phyloP scores from a whole-genome alignment of 257 asterid species.

The Nicotiana tabacum region DNA sequence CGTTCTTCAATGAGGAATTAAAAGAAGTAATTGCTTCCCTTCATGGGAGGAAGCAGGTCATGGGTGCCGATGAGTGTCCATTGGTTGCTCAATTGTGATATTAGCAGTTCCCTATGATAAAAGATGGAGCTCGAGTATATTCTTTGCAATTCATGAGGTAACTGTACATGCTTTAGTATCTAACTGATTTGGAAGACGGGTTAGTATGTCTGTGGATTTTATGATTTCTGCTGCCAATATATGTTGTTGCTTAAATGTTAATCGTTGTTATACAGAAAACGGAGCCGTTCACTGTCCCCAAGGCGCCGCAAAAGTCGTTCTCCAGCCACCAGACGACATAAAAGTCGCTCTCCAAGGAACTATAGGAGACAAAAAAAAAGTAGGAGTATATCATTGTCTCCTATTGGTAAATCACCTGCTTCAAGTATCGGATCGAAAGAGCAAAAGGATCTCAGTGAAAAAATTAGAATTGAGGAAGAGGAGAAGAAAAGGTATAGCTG shows the following conservation, averaged over 20 bases:
- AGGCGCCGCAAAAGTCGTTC: constrained; percentile 73
- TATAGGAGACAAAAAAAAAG: constrained; percentile 57
- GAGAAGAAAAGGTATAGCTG: constrained; percentile 80
- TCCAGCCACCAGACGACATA: constrained; percentile 56
- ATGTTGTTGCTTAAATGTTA: constrained; percentile 43
- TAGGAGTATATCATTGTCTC: constrained; percentile 48
- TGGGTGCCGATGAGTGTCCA: constrained; percentile 85
- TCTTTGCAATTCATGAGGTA: constrained; percentile 96
- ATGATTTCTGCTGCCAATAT: constrained; percentile 20
- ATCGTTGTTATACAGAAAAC: constrained; percentile 62
- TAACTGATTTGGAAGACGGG: constrained; percentile 36
- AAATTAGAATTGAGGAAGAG: constrained; percentile 61
- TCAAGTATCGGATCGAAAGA: constrained; percentile 47
- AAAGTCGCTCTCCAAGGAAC: constrained; percentile 71
- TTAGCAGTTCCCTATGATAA: constrained; percentile 81
- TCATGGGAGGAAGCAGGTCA: constrained; percentile 83
- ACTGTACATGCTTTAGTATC: constrained; percentile 56
- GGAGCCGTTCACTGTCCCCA: constrained; percentile 69
- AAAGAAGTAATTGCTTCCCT: constrained; percentile 62
- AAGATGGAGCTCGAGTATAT: constrained; percentile 88
- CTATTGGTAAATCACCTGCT: constrained; percentile 50
- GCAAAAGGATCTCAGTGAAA: constrained; percentile 65
- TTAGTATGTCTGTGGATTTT: constrained; percentile 30
- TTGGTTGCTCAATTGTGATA: constrained; percentile 80
- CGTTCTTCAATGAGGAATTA: constrained; percentile 33